phyloP scores from a whole-genome alignment of 2,329 filamentous ascomycete species.

The Scytalidium sp. region DNA sequence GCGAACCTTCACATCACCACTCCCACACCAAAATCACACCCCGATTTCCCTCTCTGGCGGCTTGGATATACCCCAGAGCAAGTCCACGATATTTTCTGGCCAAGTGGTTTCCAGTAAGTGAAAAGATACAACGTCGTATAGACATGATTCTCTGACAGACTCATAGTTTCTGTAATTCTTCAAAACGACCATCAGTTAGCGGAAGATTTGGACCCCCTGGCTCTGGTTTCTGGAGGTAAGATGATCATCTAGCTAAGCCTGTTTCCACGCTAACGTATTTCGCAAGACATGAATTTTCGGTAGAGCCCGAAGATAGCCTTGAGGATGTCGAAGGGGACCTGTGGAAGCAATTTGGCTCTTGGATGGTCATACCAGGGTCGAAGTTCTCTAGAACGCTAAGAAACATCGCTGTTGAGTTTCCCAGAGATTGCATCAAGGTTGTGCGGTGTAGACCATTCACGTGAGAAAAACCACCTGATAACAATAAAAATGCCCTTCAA shows the following conservation, averaged over 20 bases:
- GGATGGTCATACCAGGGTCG: slow-evolving; percentile 1
- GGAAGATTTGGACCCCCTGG: slow-evolving; percentile 41
- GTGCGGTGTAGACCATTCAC: slow-evolving; percentile 33
- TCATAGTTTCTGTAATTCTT: slow-evolving; percentile 38
- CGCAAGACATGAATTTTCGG: slow-evolving; percentile 1
- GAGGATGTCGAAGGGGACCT: not conserved
- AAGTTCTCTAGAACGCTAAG: slow-evolving; percentile 1
- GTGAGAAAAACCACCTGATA: slow-evolving; percentile 25
- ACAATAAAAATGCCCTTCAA: slow-evolving; percentile 7
- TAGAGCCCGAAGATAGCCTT: slow-evolving; percentile 1
- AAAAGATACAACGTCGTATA: too few species aligned
- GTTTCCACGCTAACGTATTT: not conserved
- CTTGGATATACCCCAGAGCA: slow-evolving; percentile 41
- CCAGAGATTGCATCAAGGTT: slow-evolving; percentile 33
- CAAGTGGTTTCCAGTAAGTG: slow-evolving; percentile 31
- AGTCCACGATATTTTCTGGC: slow-evolving; percentile 47
- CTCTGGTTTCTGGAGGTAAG: slow-evolving; percentile 41
- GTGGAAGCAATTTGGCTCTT: slow-evolving; percentile 2
- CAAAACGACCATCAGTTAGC: slow-evolving; percentile 37
- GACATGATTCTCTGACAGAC: too few species aligned
- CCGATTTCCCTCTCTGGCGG: slow-evolving; percentile 44
- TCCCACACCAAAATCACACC: slow-evolving; percentile 43
- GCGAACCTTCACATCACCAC: slow-evolving; percentile 40
- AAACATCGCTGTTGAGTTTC: slow-evolving; percentile 35
- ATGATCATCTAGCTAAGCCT: slow-evolving; percentile 8